These are phyloP conservation scores for Apostasia ramifera DNA, from an alignment of 106 monocot genomes.

Conservation along the genomic window DNA sequence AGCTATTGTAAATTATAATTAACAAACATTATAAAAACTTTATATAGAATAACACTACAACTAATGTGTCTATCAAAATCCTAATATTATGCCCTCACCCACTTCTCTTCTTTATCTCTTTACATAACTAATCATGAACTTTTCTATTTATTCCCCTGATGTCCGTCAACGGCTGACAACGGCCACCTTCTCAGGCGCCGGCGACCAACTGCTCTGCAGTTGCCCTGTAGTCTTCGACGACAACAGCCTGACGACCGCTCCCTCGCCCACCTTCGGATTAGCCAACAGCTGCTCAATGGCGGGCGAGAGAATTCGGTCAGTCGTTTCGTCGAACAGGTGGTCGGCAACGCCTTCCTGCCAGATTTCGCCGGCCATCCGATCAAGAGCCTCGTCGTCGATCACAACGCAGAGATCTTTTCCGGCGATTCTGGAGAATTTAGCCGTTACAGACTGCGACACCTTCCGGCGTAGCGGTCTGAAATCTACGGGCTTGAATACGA, in stretches of 20 bases:
- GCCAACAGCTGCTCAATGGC: constrained; percentile 30
- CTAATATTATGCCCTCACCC: neutral
- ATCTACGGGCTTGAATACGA: constrained; percentile 83
- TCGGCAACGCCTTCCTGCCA: constrained; percentile 44
- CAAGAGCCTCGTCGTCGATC: constrained; percentile 56
- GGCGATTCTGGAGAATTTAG: constrained; percentile 29
- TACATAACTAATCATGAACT: neutral
- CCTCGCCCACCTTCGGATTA: constrained; percentile 14
- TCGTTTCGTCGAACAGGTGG: constrained; percentile 53
- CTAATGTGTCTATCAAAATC: constrained; percentile 7
- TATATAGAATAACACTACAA: constrained; percentile 1
- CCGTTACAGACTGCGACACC: constrained; percentile 37
- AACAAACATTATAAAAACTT: too few relatives aligned
- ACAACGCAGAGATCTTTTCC: constrained; percentile 20
- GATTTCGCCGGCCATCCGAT: constrained; percentile 46
- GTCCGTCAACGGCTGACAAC: neutral
- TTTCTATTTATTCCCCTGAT: neutral
- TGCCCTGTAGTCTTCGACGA: constrained; percentile 5
- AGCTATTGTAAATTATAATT: too few relatives aligned
- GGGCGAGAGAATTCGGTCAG: constrained; percentile 42
- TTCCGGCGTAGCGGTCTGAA: constrained; percentile 32
- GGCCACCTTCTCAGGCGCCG: constrained; percentile 27
- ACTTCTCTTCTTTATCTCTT: neutral
- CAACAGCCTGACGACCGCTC: constrained; percentile 24
- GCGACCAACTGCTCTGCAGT: constrained; percentile 16